phyloP scores from a whole-genome alignment of 163 green algal genomes.

The Chlamydomonas reinhardtii region DNA sequence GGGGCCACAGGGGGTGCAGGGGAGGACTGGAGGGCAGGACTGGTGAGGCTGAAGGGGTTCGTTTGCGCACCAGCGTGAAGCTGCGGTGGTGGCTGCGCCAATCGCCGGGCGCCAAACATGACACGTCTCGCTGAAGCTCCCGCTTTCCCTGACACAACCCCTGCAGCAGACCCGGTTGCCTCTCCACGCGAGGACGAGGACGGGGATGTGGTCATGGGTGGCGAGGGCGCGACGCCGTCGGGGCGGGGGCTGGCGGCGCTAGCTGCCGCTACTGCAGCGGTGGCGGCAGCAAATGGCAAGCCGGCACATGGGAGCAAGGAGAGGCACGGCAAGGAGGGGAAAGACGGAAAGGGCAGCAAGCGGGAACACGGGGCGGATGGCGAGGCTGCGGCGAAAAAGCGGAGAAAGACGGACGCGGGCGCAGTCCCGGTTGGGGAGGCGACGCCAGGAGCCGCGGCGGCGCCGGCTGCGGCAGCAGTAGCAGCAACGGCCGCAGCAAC shows the following conservation, averaged over 20 bases:
- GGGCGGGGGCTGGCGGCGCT: not conserved
- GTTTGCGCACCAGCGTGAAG: no score
- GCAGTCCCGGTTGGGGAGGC: not conserved
- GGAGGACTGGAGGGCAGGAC: no score
- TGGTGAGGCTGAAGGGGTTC: no score
- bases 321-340: not conserved
- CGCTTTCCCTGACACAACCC: no score
- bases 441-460: no score
- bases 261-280: not conserved
- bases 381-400: not conserved
- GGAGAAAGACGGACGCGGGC: not conserved
- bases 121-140: not conserved
- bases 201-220: not conserved
- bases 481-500: no score
- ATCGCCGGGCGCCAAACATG: no score
- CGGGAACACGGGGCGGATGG: not conserved
- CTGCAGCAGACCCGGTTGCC: no score
- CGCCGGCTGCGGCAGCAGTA: no score
- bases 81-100: no score
- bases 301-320: not conserved
- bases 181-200: not conserved
- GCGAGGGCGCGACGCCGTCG: not conserved
- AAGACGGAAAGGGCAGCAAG: not conserved
- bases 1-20: no score
- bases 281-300: not conserved